A percentile compares a stretch with the other conserved stretches of the same genome.
These are phyloP conservation scores for Berkeleyomyces basicola DNA, from an alignment of 2,329 filamentous ascomycete species.

Conservation along the genomic window DNA sequence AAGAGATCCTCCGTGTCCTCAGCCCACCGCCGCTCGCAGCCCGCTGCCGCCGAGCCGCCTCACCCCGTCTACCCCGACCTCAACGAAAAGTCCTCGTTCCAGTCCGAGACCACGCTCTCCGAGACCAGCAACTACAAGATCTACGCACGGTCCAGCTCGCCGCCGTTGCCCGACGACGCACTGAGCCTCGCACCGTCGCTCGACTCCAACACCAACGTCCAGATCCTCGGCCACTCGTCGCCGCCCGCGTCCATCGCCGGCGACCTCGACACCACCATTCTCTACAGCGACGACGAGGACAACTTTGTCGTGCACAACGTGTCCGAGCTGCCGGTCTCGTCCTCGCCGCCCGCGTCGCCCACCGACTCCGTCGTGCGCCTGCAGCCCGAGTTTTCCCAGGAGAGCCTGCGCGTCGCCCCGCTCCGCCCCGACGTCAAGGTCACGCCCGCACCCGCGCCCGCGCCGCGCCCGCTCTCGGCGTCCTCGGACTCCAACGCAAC, in stretches of 20 bases:
- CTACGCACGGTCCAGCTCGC: slow-evolving; percentile 29
- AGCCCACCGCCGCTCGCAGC: slow-evolving; percentile 12
- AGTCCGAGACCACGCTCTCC: slow-evolving; percentile 27
- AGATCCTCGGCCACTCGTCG: slow-evolving; percentile 34
- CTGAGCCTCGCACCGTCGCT: slow-evolving; percentile 28
- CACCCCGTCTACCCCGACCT: slow-evolving; percentile 7
- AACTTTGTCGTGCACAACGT: slow-evolving; percentile 14
- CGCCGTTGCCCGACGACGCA: slow-evolving; percentile 14
- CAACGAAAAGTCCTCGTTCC: slow-evolving; percentile 12
- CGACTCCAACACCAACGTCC: slow-evolving; percentile 27
- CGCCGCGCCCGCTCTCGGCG: slow-evolving; percentile 10
- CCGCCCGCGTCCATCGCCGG: slow-evolving; percentile 24
- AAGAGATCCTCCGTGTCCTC: slow-evolving; percentile 14
- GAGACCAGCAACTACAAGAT: slow-evolving; percentile 39
- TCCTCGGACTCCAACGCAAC: slow-evolving; percentile 31
- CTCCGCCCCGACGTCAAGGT: slow-evolving; percentile 31
- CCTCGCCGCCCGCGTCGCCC: slow-evolving; percentile 14
- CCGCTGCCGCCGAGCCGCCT: neutral
- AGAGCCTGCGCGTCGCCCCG: slow-evolving; percentile 42
- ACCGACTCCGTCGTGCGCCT: slow-evolving; percentile 8
- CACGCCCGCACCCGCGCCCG: slow-evolving; percentile 7
- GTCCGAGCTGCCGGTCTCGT: slow-evolving; percentile 17
- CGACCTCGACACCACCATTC: slow-evolving; percentile 34
- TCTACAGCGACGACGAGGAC: slow-evolving; percentile 13
- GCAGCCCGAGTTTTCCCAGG: slow-evolving; percentile 38